Evolutionary conservation across 108 stramenopile genomes (phyloP).

Genomic region (Skeletonema grethae): DNA sequence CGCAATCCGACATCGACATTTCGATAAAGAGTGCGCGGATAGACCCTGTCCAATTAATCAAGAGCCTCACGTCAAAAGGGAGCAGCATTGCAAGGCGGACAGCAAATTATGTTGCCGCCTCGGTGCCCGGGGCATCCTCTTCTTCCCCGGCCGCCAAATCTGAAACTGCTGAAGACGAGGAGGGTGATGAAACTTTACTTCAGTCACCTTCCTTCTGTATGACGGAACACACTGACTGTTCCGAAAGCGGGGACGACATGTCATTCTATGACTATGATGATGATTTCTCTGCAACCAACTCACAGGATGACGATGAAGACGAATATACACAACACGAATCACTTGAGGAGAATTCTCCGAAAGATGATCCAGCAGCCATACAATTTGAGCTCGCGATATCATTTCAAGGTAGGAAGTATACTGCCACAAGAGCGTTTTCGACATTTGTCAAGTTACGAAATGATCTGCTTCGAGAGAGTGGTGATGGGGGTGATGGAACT

Average conservation of each 20-base stretch:
- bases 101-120: constrained; percentile 28
- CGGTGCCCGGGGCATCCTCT: not conserved
- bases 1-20: constrained; percentile 40
- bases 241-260: constrained; percentile 47
- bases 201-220: constrained; percentile 7
- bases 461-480: constrained; percentile 69
- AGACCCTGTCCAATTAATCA: constrained; percentile 63
- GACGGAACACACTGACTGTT: constrained; percentile 33
- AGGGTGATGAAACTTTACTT: not conserved
- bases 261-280: constrained; percentile 53
- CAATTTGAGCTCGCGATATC: constrained; percentile 75
- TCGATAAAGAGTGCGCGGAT: constrained; percentile 67
- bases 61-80: constrained; percentile 56
- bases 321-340: constrained; percentile 6
- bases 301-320: constrained; percentile 11
- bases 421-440: constrained; percentile 71
- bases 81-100: constrained; percentile 45
- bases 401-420: constrained; percentile 73
- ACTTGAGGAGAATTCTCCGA: constrained; percentile 6
- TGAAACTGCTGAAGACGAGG: not conserved
- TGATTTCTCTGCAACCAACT: constrained; percentile 24
- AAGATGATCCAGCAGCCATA: constrained; percentile 53
- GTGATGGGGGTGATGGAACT: constrained; percentile 20
- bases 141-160: not conserved
- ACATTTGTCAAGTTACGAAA: constrained; percentile 67